A percentile compares a stretch with the other conserved stretches of the same genome.
These are phyloP conservation scores for Leishmania turanica DNA, from an alignment of 208 protist genomes.

Conservation along the genomic window DNA sequence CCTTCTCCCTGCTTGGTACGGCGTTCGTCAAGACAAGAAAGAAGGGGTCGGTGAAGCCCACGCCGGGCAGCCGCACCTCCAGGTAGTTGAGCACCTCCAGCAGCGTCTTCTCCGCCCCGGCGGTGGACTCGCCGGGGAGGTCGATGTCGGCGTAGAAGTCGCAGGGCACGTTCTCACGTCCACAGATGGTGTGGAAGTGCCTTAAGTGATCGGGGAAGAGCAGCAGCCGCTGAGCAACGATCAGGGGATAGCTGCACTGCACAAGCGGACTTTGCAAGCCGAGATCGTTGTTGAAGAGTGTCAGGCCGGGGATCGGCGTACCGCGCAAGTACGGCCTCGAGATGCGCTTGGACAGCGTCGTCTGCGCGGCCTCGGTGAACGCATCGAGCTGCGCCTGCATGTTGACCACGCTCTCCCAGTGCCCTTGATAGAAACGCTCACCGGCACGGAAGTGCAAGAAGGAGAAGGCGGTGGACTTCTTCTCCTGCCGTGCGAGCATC, in stretches of 20 bases:
- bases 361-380: neutral
- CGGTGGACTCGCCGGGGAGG: constrained; percentile 42
- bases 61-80: constrained; percentile 70
- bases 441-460: constrained; percentile 55
- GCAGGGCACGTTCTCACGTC: constrained; percentile 79
- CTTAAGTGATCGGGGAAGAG: constrained; percentile 64
- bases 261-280: constrained; percentile 40
- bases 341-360: neutral
- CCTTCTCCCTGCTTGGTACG: constrained; percentile 51
- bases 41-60: constrained; percentile 76
- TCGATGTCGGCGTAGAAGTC: constrained; percentile 88
- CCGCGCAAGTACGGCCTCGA: constrained; percentile 16
- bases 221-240: constrained; percentile 74
- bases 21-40: constrained; percentile 82
- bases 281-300: constrained; percentile 55
- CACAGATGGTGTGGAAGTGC: constrained; percentile 74
- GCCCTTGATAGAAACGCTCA: constrained; percentile 36
- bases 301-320: constrained; percentile 31
- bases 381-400: constrained; percentile 30
- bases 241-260: constrained; percentile 52
- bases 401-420: constrained; percentile 34
- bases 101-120: constrained; percentile 54
- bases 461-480: constrained; percentile 68
- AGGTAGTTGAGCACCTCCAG: constrained; percentile 81
- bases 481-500: constrained; percentile 61